Percentiles rank a stretch among this genome's conserved stretches.
Conservation (phyloP, 2,329 filamentous ascomycete species). For the Apiospora phragmitis region DNA sequence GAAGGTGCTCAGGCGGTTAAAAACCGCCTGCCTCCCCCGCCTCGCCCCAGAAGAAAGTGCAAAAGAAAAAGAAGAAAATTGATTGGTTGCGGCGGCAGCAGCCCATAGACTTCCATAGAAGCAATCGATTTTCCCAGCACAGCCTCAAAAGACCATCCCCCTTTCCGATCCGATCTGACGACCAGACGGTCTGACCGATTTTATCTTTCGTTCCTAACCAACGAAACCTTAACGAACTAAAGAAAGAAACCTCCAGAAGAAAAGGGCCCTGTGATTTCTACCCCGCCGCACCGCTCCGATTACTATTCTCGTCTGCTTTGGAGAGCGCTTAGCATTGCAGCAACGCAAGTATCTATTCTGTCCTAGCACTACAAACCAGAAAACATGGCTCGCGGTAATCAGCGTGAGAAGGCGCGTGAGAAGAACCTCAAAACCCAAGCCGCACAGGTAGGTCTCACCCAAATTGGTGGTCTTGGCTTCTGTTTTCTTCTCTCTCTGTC, state of each 20-base stretch:
- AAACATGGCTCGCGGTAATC: constrained; percentile 89
- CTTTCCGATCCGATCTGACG: constrained; percentile 4
- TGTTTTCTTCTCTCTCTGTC: neutral
- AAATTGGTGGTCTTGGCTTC: constrained; percentile 8
- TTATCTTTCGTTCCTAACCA: neutral
- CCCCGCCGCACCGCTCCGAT: neutral
- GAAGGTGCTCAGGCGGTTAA: neutral
- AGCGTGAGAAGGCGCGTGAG: constrained; percentile 89
- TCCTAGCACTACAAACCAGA: constrained; percentile 1
- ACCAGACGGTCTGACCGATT: neutral
- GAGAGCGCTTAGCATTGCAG: neutral
- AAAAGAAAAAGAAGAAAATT: neutral
- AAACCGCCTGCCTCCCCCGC: too few species aligned
- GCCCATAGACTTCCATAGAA: neutral
- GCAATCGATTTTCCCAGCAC: constrained; percentile 1
- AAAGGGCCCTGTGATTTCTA: neutral
- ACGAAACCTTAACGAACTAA: constrained; percentile 1
- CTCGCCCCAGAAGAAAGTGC: too few species aligned
- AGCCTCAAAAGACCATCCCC: constrained; percentile 2
- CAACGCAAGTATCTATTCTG: constrained; percentile 7
- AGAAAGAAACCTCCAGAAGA: constrained; percentile 1
- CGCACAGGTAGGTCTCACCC: constrained; percentile 50
- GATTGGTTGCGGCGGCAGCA: neutral
- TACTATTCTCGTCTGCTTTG: constrained; percentile 1
- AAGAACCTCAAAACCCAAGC: constrained; percentile 77